Conservation (phyloP, 2,329 filamentous ascomycete genomes). For the Balansia obtecta region DNA sequence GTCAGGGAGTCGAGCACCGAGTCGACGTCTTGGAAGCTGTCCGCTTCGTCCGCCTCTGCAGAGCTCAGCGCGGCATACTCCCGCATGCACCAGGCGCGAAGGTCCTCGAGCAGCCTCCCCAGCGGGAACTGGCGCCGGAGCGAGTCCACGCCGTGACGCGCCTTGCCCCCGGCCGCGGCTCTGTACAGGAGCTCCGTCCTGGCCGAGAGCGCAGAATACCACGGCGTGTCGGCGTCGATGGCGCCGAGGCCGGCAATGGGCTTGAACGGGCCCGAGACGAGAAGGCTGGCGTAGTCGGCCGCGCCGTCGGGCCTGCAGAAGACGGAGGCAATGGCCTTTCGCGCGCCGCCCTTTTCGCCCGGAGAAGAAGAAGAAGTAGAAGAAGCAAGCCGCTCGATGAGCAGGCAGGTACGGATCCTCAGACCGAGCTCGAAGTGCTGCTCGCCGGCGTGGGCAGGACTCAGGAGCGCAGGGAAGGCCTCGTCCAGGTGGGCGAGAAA, state of each 20-base stretch:
- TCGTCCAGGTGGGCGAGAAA: constrained; percentile 20
- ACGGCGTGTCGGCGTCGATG: neutral
- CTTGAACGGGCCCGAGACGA: constrained; percentile 15
- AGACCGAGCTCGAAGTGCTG: constrained; percentile 17
- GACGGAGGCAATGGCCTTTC: constrained; percentile 14
- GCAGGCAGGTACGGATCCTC: constrained; percentile 23
- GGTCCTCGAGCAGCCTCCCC: constrained; percentile 8
- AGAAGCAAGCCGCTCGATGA: constrained; percentile 18
- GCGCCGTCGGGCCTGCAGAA: constrained; percentile 15
- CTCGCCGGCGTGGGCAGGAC: constrained; percentile 8
- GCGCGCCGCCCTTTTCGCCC: constrained; percentile 6
- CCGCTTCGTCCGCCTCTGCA: too few species aligned
- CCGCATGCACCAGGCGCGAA: constrained; percentile 11
- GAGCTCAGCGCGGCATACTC: constrained; percentile 8
- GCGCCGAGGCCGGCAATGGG: constrained; percentile 10
- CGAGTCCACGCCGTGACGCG: constrained; percentile 4
- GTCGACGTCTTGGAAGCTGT: too few species aligned
- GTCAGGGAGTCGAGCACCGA: neutral
- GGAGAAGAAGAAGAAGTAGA: too few species aligned
- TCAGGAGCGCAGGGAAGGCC: constrained; percentile 19
- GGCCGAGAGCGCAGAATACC: neutral
- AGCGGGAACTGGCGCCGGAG: constrained; percentile 11
- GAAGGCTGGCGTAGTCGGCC: constrained; percentile 2
- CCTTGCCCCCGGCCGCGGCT: neutral
- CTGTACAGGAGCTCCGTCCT: neutral